Percentiles rank a stretch among this genome's conserved stretches.
Conservation (phyloP, 495 filamentous ascomycete genomes). For the Penicillium fimorum region DNA sequence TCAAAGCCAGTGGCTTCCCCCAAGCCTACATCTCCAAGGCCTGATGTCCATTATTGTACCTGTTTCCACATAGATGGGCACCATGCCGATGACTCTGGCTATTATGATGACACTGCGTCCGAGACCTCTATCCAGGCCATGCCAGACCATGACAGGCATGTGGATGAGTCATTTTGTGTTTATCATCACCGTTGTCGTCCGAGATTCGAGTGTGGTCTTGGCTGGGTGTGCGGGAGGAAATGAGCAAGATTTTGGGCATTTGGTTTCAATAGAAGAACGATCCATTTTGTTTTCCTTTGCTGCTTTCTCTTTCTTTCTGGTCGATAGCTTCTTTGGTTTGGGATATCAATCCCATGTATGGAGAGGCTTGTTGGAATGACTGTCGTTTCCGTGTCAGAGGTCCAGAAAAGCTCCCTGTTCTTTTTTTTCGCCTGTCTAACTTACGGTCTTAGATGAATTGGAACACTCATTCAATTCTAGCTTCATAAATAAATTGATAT, state of each 20-base stretch:
- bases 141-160: background rate
- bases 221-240: slow-evolving; percentile 8
- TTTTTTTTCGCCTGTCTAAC: background rate
- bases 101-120: slow-evolving; percentile 3
- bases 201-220: background rate
- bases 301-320: background rate
- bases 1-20: background rate
- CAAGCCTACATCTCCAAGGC: background rate
- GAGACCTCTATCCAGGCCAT: background rate
- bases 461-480: background rate
- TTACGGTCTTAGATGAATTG: background rate
- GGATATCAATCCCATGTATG: background rate
- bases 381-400: background rate
- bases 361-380: background rate
- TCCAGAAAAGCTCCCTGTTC: background rate
- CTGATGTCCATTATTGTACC: background rate
- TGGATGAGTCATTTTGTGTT: background rate
- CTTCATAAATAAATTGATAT: background rate
- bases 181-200: slow-evolving; percentile 8
- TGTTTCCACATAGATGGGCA: background rate
- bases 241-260: background rate
- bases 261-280: background rate
- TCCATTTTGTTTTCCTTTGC: background rate
- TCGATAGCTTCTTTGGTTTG: background rate
- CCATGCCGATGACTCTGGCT: background rate